Conservation (phyloP, 2,329 filamentous ascomycete genomes). For the Zasmidium angulare region DNA sequence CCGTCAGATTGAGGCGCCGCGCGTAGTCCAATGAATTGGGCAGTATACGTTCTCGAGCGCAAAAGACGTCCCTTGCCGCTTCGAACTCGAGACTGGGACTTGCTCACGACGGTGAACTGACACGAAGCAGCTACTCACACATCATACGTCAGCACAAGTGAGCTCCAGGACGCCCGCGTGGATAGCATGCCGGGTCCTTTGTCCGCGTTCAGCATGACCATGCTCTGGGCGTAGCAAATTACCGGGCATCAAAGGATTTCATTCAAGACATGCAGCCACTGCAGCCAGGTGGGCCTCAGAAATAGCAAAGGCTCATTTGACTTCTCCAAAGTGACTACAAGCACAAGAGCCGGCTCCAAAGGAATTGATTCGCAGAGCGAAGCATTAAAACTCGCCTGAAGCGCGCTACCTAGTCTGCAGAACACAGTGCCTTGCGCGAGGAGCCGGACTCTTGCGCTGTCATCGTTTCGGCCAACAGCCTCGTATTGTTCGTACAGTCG, state of each 20-base stretch:
- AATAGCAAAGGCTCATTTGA: constrained; percentile 20
- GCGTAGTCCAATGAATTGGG: not conserved
- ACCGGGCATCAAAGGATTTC: constrained; percentile 25
- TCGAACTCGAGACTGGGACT: not conserved
- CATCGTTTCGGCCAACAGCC: not conserved
- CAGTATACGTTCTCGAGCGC: not conserved
- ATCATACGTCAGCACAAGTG: not conserved
- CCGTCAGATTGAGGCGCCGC: not conserved
- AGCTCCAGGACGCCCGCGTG: not conserved
- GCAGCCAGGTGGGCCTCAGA: constrained; percentile 8
- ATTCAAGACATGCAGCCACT: constrained; percentile 25
- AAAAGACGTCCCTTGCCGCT: not conserved
- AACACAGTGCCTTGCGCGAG: constrained; percentile 13
- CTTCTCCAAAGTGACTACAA: constrained; percentile 14
- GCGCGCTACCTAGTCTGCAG: not conserved
- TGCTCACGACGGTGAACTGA: too few species aligned
- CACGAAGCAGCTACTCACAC: not conserved
- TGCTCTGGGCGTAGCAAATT: constrained; percentile 19
- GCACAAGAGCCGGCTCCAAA: constrained; percentile 23
- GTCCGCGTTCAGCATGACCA: constrained; percentile 25
- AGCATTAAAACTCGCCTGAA: not conserved
- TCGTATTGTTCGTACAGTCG: constrained; percentile 7
- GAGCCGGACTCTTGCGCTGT: constrained; percentile 28
- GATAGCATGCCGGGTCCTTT: constrained; percentile 19
- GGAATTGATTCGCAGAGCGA: constrained; percentile 5